Percentiles rank a stretch among this genome's conserved stretches.
Evolutionary conservation across 192 early-diverging fungal species (phyloP).

Genomic region (Dissophora ornata): DNA sequence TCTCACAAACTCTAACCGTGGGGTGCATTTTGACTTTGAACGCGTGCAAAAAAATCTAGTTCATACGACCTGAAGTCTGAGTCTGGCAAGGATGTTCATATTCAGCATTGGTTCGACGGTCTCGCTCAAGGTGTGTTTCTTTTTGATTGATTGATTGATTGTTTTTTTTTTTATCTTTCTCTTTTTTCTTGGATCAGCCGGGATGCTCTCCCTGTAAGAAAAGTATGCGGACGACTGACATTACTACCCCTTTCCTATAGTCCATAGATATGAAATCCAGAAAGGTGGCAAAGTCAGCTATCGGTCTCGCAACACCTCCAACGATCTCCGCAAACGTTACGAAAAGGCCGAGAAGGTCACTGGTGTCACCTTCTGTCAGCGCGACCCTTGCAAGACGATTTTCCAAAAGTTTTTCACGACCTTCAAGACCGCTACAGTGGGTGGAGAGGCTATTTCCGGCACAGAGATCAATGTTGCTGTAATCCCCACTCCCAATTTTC

Average conservation of each 20-base stretch:
- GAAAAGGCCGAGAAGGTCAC: slow-evolving; percentile 25
- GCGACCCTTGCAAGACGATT: slow-evolving; percentile 55
- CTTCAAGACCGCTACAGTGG: slow-evolving; percentile 39
- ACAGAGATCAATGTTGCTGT: slow-evolving; percentile 29
- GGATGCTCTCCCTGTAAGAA: background rate
- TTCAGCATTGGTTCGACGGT: slow-evolving; percentile 62
- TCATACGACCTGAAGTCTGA: slow-evolving; percentile 48
- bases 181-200: too few species aligned
- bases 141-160: too few species aligned
- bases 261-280: slow-evolving; percentile 45
- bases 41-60: too few species aligned
- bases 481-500: slow-evolving; percentile 23
- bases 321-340: slow-evolving; percentile 35
- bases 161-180: background rate
- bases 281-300: slow-evolving; percentile 33
- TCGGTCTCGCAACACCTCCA: slow-evolving; percentile 44
- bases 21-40: too few species aligned
- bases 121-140: slow-evolving; percentile 44
- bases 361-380: slow-evolving; percentile 43
- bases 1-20: too few species aligned
- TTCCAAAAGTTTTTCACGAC: slow-evolving; percentile 56
- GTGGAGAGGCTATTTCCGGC: slow-evolving; percentile 18
- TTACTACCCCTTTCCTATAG: background rate
- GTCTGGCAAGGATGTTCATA: slow-evolving; percentile 37
- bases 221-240: too few species aligned